Base-by-base conservation (phyloP, 768 basidiomycete genomes). In the Sistotremastrum suecicum region DNA sequence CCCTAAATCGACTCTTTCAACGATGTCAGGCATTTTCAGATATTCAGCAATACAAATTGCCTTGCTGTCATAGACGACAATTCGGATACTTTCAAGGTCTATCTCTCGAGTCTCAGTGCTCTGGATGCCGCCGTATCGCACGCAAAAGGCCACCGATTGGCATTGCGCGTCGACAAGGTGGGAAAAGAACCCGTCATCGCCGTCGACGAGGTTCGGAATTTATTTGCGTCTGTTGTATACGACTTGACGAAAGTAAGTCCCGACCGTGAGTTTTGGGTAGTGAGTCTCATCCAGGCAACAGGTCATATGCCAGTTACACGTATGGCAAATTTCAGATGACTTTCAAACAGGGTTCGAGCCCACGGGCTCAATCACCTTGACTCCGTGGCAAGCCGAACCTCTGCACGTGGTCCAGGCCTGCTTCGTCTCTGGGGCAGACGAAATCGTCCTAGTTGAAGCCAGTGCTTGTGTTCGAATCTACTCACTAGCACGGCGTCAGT, bases 381-480 rank as follows among this genome's bases (percentile, higher is more conserved):
- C 48, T 3, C 42, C 51, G 0, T 78, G 74, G 74, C 75, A 74
- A 49, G 44, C 52, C 7, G 46, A 53, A 0, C 53, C 48, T 4
- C 12, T 49, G 1, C 38, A 43, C 4, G 62, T 77, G 8, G 47
- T 41, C 2, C 60, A 61, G 10, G 60, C 66, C 1, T 63, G 66
- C 37, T 76, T 78, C 47, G 62, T 75, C 1, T 58, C 58, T 41
- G 72, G 72, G 4, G 66, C 54, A 31, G 76, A 79, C 49, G 78
- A 79, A 45, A 42, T 79, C 3, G 51, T 73, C 0, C 53, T 79
- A 0, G 58, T 76, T 3, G 76, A 79, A 48, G 63, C 63, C 0
- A 50, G 47, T 3, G 58, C 59, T 0, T 63, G 64, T 11, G 71
- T 63, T 2, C 60, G 77, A n/a, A 62, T 78, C 11, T 77, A 68